Conservation (phyloP, 2,329 filamentous ascomycete genomes). For the Macrophomina phaseolina region DNA sequence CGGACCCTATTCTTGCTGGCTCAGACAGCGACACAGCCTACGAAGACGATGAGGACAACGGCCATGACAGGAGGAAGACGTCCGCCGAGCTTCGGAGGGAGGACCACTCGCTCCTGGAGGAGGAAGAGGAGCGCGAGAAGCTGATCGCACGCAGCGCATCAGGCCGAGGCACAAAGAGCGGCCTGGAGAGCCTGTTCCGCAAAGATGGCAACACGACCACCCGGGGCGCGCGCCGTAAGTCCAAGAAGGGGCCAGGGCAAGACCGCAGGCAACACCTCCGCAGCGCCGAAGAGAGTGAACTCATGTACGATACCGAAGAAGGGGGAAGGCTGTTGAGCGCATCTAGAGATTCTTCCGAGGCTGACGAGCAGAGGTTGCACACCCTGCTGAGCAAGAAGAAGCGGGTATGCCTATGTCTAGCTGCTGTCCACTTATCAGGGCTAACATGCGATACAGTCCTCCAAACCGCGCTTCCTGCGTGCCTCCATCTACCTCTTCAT, state of each 20-base stretch:
- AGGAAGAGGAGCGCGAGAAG: constrained; percentile 54
- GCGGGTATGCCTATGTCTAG: neutral
- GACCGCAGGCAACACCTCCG: constrained; percentile 52
- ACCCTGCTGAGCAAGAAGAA: constrained; percentile 53
- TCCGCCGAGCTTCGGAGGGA: constrained; percentile 43
- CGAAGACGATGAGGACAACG: constrained; percentile 36
- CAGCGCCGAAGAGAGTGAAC: constrained; percentile 71
- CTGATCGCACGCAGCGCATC: constrained; percentile 42
- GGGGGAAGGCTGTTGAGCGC: constrained; percentile 68
- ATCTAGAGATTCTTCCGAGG: constrained; percentile 48
- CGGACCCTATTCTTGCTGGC: constrained; percentile 37
- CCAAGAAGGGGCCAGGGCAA: constrained; percentile 35
- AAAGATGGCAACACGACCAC: constrained; percentile 38
- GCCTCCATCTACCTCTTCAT: constrained; percentile 52
- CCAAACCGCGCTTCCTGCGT: constrained; percentile 44
- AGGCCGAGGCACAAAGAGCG: constrained; percentile 29
- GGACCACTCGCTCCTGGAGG: constrained; percentile 50
- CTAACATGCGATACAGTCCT: constrained; percentile 2
- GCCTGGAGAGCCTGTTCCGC: constrained; percentile 35
- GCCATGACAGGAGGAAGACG: constrained; percentile 38
- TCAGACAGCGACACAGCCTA: constrained; percentile 36
- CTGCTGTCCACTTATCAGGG: neutral
- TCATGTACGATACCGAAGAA: constrained; percentile 93
- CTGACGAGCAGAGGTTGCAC: constrained; percentile 59
- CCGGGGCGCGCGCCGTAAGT: constrained; percentile 31